These are phyloP conservation scores for Metschnikowia amazonensis DNA, from an alignment of 805 yeast species.

Conservation along the genomic window DNA sequence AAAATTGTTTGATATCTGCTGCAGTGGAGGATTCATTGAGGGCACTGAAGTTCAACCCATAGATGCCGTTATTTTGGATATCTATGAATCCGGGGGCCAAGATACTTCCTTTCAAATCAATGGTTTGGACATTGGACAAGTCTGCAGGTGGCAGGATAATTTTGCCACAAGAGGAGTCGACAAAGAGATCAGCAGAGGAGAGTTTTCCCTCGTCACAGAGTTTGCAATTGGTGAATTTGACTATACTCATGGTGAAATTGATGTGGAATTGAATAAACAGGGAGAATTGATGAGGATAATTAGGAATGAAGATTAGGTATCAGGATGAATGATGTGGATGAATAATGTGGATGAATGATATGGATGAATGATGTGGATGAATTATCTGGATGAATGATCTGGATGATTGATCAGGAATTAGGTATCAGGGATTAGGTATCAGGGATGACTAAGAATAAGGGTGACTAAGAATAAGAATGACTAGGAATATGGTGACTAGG, in stretches of 20 bases:
- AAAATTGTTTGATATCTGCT: slow-evolving; percentile 30
- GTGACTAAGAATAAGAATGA: too few species aligned
- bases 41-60: slow-evolving; percentile 50
- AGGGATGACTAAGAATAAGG: too few species aligned
- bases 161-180: slow-evolving; percentile 40
- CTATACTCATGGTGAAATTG: slow-evolving; percentile 8
- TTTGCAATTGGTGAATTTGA: slow-evolving; percentile 40
- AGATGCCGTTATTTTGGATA: slow-evolving; percentile 56
- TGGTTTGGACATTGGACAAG: slow-evolving; percentile 16
- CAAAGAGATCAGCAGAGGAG: slow-evolving; percentile 37
- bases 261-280: too few species aligned
- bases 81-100: slow-evolving; percentile 56
- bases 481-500: too few species aligned
- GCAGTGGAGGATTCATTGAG: slow-evolving; percentile 28
- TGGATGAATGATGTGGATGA: too few species aligned
- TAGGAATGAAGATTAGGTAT: too few species aligned
- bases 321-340: too few species aligned
- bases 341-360: too few species aligned
- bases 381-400: too few species aligned
- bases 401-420: too few species aligned
- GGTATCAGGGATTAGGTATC: too few species aligned
- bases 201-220: slow-evolving; percentile 42
- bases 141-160: slow-evolving; percentile 31
- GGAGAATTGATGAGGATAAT: background rate
- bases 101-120: slow-evolving; percentile 46